phyloP scores from a whole-genome alignment of 352 stramenopile species.

The Stramenopiles sp. region DNA sequence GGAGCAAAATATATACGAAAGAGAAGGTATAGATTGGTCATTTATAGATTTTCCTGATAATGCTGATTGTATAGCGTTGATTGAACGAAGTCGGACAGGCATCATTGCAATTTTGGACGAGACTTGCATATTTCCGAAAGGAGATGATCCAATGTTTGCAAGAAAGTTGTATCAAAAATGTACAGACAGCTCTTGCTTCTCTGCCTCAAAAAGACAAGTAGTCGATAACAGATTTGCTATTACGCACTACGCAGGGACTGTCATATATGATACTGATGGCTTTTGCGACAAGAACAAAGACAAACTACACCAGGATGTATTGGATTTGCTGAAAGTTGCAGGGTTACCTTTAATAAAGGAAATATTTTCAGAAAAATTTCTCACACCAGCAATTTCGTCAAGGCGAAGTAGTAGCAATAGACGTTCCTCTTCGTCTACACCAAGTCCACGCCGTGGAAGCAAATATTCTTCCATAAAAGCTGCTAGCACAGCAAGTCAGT shows the following conservation, averaged over 20 bases:
- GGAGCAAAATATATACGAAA: conserved; percentile 91
- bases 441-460: conserved; percentile 15
- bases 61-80: conserved; percentile 86
- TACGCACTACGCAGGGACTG: conserved; percentile 51
- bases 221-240: conserved; percentile 46
- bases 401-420: neutral
- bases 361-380: conserved; percentile 36
- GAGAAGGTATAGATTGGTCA: conserved; percentile 87
- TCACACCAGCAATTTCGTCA: conserved; percentile 17
- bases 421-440: conserved; percentile 7
- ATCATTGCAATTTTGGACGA: conserved; percentile 57
- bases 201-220: neutral
- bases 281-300: conserved; percentile 66
- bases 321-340: conserved; percentile 46
- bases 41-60: conserved; percentile 97
- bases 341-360: conserved; percentile 38
- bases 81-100: conserved; percentile 66
- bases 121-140: conserved; percentile 31
- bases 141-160: conserved; percentile 5
- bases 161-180: conserved; percentile 10
- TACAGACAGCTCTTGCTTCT: neutral
- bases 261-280: conserved; percentile 50
- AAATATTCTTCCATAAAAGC: conserved; percentile 32
- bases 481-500: conserved; percentile 47
- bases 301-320: conserved; percentile 57